Percentiles rank a stretch among this genome's conserved stretches.
Conservation (phyloP, 202 grass and related monocot genomes). For the Cymbopogon flexuosus region DNA sequence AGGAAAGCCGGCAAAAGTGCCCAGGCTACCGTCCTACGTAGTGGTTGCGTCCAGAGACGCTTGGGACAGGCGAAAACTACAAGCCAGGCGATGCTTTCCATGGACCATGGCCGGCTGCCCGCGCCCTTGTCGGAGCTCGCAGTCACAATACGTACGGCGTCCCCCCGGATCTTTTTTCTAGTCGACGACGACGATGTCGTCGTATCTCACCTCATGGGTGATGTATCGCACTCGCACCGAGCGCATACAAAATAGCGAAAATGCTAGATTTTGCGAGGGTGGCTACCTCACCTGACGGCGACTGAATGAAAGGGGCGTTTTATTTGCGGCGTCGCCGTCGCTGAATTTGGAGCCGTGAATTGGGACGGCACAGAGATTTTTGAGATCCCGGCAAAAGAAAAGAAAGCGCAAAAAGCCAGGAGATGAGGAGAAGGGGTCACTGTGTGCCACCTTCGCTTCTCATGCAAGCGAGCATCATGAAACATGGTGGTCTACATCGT, state of each 20-base stretch:
- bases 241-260: background rate
- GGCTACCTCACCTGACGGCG: constrained; percentile 23
- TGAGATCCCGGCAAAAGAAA: constrained; percentile 3
- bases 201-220: constrained; percentile 25
- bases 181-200: background rate
- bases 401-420: background rate
- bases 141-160: background rate
- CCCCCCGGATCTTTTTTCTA: background rate
- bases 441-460: constrained; percentile 36
- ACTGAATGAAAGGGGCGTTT: constrained; percentile 31
- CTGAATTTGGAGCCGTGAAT: constrained; percentile 31
- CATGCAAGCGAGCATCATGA: constrained; percentile 49
- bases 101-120: constrained; percentile 41
- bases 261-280: background rate
- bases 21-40: background rate
- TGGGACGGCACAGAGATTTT: constrained; percentile 18
- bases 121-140: constrained; percentile 24
- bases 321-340: constrained; percentile 33
- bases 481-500: background rate
- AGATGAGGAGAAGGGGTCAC: background rate
- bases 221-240: background rate
- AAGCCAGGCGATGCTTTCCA: constrained; percentile 46
- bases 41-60: constrained; percentile 26
- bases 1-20: constrained; percentile 13
- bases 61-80: constrained; percentile 24